Evolutionary conservation across 768 basidiomycete genomes (phyloP).

Genomic region (Suillus plorans): DNA sequence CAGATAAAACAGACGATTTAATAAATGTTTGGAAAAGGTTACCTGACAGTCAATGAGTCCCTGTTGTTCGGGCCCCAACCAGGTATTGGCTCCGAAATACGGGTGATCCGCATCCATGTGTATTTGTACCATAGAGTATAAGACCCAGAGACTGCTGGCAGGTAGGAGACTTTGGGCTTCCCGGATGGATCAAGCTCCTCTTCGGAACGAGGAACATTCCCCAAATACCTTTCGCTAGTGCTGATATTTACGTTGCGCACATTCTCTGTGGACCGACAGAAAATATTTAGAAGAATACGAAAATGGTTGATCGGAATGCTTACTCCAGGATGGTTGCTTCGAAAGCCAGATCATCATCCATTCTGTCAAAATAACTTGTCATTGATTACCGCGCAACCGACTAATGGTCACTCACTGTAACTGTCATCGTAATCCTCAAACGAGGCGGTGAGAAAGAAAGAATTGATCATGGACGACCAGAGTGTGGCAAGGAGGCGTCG

Average conservation of each 20-base stretch:
- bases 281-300: not conserved
- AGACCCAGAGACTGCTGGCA: conserved; percentile 32
- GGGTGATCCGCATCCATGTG: conserved; percentile 30
- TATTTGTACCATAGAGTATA: conserved; percentile 36
- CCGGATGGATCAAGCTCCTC: conserved; percentile 21
- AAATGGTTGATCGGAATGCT: conserved; percentile 18
- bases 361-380: conserved; percentile 34
- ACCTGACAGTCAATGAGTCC: conserved; percentile 27
- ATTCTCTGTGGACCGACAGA: conserved; percentile 18
- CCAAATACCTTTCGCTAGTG: conserved; percentile 40
- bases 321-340: conserved; percentile 58
- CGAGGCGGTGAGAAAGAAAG: conserved; percentile 61
- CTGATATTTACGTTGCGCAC: conserved; percentile 54
- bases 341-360: conserved; percentile 77
- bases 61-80: conserved; percentile 18
- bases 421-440: conserved; percentile 60
- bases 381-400: not conserved
- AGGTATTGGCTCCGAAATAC: conserved; percentile 18
- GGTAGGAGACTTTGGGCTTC: conserved; percentile 30
- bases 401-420: conserved; percentile 42
- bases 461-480: conserved; percentile 46
- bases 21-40: not conserved
- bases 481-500: conserved; percentile 45
- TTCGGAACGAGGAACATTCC: conserved; percentile 26
- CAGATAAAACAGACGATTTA: conserved; percentile 5